Percentiles rank a stretch among this genome's conserved stretches.
Conservation (phyloP, 2,329 filamentous ascomycete genomes). For the Fusarium sp. region DNA sequence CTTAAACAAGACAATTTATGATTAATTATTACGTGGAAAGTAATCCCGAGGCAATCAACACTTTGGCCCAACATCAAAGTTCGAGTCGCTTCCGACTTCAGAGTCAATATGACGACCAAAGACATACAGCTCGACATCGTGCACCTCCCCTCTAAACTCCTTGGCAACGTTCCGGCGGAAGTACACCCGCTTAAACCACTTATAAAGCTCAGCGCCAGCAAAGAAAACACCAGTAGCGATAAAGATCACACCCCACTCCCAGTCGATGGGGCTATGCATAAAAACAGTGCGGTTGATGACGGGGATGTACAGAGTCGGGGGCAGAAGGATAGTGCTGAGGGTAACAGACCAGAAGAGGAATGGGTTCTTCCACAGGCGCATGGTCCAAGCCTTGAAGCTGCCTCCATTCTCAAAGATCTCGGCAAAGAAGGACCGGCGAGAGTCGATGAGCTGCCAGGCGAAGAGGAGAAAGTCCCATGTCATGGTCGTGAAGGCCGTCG, state of each 20-base stretch:
- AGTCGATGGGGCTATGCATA: conserved; percentile 75
- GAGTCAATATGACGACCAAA: conserved; percentile 39
- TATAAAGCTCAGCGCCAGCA: conserved; percentile 75
- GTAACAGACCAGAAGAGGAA: conserved; percentile 68
- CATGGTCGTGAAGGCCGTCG: conserved; percentile 76
- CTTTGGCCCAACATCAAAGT: conserved; percentile 19
- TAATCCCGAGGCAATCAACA: not conserved
- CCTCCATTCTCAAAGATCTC: conserved; percentile 64
- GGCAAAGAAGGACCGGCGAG: conserved; percentile 77
- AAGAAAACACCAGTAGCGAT: conserved; percentile 75
- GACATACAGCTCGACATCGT: conserved; percentile 41
- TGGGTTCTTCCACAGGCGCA: conserved; percentile 69
- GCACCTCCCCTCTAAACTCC: conserved; percentile 41
- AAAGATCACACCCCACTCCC: conserved; percentile 81
- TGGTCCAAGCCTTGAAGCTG: conserved; percentile 66
- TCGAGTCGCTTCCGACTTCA: conserved; percentile 28
- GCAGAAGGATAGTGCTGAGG: conserved; percentile 69
- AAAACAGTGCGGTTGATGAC: conserved; percentile 77
- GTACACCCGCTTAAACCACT: conserved; percentile 75
- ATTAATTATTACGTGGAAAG: not conserved
- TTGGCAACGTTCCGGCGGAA: conserved; percentile 56
- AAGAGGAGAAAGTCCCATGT: conserved; percentile 80
- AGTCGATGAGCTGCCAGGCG: conserved; percentile 79
- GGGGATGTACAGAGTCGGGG: conserved; percentile 78
- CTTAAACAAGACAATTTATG: not conserved